Evolutionary conservation across 257 asterid species (phyloP), one percentile per base, ranked within the genome.

Genomic region (Apocynum venetum): DNA sequence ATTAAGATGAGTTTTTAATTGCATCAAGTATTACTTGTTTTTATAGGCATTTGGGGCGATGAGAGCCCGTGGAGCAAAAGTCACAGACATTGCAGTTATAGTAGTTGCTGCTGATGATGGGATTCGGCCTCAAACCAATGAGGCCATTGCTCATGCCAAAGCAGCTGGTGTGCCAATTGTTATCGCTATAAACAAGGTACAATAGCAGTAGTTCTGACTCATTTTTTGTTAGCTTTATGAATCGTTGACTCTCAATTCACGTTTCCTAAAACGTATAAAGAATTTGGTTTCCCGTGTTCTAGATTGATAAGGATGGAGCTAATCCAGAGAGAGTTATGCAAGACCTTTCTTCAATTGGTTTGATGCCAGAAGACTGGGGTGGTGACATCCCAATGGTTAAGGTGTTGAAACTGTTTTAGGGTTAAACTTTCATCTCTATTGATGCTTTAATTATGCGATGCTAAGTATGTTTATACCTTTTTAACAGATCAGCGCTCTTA

Each of bases 71-170:
- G 98, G 99, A 81, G 97, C 99, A 20, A 89, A 98, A 84, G 99
- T 96, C 71, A 96, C 99, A 14, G 99, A 96, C 76, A 96, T 96
- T 80, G 99, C 92, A 76, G 84, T 96, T 76, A 91, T 96, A 61
- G 99, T 96, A 72, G 99, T 96, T 75, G 99, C 99, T 74, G 99
- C 98, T 75, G 99, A 93, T 89, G 99, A 96, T 47, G 99, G 99
- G 66, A 92, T 96, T 71, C 89, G 89, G 64, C 99, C 99, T 82
- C 98, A 96, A 87, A 93, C 99, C 77, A 89, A 74, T 73, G 99
- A 96, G 86, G 99, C 99, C 68, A 89, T 96, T 82, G 99, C 98
- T 68, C 99, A 96, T 88, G 99, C 99, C 76, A 89, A 88, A 87
- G 96, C 97, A 73, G 96, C 99, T 46, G 95, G 89, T 35, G 99